These are phyloP conservation scores for Saccharomyces hybrid DNA, from an alignment of 1,139 yeast genomes.

Conservation along the genomic window DNA sequence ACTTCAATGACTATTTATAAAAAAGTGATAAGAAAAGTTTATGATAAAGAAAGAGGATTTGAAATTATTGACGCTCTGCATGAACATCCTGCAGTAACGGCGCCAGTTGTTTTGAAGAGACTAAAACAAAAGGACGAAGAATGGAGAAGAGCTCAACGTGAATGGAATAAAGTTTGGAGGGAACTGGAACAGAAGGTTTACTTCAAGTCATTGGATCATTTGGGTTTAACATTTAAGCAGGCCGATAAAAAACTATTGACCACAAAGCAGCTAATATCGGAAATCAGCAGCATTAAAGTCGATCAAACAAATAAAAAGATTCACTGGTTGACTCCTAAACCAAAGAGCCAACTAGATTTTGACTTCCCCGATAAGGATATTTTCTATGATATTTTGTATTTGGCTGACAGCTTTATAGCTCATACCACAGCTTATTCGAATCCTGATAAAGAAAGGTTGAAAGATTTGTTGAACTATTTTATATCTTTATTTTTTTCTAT, in stretches of 20 bases:
- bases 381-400: conserved; percentile 62
- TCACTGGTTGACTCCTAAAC: conserved; percentile 80
- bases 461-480: conserved; percentile 64
- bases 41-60: conserved; percentile 89
- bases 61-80: conserved; percentile 94
- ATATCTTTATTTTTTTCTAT: conserved; percentile 27
- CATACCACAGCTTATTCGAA: conserved; percentile 68
- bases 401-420: conserved; percentile 63
- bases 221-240: conserved; percentile 92
- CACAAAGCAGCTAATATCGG: conserved; percentile 82
- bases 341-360: conserved; percentile 72
- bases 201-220: conserved; percentile 86
- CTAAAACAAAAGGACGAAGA: conserved; percentile 97
- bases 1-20: conserved; percentile 86
- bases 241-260: conserved; percentile 90
- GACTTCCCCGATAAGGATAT: conserved; percentile 59
- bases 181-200: conserved; percentile 94
- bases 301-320: conserved; percentile 73
- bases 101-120: conserved; percentile 84
- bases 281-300: conserved; percentile 83
- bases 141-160: conserved; percentile 97
- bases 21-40: conserved; percentile 83
- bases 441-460: conserved; percentile 72
- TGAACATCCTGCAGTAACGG: conserved; percentile 90
- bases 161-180: conserved; percentile 99